A percentile compares a stretch with the other conserved stretches of the same genome.
Evolutionary conservation across 352 stramenopile genomes (phyloP).

Genomic region (Pythium chondricola): DNA sequence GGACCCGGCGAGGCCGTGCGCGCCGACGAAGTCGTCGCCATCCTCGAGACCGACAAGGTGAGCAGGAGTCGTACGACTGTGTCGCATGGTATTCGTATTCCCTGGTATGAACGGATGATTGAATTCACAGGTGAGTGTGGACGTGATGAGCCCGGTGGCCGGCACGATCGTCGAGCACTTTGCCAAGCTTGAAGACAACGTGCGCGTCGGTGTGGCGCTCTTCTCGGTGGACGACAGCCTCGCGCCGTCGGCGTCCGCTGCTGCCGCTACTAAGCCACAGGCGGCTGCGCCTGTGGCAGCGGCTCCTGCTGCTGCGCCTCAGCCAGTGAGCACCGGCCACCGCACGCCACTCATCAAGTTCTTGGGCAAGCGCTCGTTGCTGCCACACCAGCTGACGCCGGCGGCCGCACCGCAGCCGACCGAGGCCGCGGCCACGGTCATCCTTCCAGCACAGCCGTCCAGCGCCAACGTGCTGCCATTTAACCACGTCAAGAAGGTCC

Average conservation of each 20-base stretch:
- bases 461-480: slow-evolving; percentile 63
- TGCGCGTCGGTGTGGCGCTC: slow-evolving; percentile 91
- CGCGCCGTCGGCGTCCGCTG: slow-evolving; percentile 5
- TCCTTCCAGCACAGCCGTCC: slow-evolving; percentile 34
- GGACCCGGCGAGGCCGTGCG: slow-evolving; percentile 89
- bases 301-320: slow-evolving; percentile 33
- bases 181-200: slow-evolving; percentile 93
- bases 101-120: not conserved
- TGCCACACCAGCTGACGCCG: slow-evolving; percentile 30
- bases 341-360: slow-evolving; percentile 65
- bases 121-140: slow-evolving; percentile 87
- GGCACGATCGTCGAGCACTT: slow-evolving; percentile 93
- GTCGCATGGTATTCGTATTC: not conserved
- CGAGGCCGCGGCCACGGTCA: slow-evolving; percentile 10
- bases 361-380: slow-evolving; percentile 63
- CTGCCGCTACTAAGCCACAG: slow-evolving; percentile 1
- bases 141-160: slow-evolving; percentile 85
- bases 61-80: too few relatives aligned
- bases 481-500: slow-evolving; percentile 51
- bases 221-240: slow-evolving; percentile 91
- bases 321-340: slow-evolving; percentile 23
- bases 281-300: slow-evolving; percentile 5
- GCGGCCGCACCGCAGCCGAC: slow-evolving; percentile 17
- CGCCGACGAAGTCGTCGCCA: slow-evolving; percentile 95
- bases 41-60: slow-evolving; percentile 99